Evolutionary conservation across 139 green algal species (phyloP).

Genomic region (Astrephomene gubernaculifera): DNA sequence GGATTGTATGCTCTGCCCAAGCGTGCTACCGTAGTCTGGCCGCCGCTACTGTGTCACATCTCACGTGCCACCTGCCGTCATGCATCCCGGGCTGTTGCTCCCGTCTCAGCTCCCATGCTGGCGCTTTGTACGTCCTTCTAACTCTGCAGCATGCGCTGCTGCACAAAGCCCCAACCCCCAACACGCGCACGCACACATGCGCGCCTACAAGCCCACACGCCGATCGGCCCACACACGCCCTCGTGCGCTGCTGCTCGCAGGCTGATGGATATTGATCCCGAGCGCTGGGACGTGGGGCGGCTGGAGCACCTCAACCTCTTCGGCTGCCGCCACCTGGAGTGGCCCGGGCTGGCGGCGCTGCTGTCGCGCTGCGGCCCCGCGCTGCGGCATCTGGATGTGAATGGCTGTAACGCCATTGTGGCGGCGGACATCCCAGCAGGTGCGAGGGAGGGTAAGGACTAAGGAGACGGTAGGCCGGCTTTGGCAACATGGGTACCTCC

Average conservation of each 20-base stretch:
- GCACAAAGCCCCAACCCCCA: no score
- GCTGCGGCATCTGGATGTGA: conserved; percentile 42
- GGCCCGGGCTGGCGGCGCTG: conserved; percentile 19
- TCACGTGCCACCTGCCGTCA: no score
- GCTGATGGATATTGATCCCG: conserved; percentile 32
- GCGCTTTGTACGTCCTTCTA: no score
- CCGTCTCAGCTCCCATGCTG: no score
- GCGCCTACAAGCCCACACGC: no score
- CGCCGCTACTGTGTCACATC: no score
- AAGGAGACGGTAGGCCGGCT: background rate
- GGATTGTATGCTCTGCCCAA: no score
- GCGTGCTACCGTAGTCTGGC: no score
- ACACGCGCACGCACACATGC: no score
- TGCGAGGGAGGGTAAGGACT: background rate
- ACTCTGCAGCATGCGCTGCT: no score
- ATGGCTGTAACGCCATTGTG: conserved; percentile 26
- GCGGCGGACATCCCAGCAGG: conserved; percentile 14
- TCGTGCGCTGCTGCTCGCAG: background rate
- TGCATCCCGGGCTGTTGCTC: no score
- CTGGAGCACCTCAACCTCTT: conserved; percentile 54
- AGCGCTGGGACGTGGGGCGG: conserved; percentile 27
- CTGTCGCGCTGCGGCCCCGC: background rate
- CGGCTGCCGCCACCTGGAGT: conserved; percentile 44
- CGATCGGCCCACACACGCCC: no score
- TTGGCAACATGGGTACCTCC: background rate